These are phyloP conservation scores for Phytophthora pini DNA, from an alignment of 352 stramenopile species.

Conservation along the genomic window DNA sequence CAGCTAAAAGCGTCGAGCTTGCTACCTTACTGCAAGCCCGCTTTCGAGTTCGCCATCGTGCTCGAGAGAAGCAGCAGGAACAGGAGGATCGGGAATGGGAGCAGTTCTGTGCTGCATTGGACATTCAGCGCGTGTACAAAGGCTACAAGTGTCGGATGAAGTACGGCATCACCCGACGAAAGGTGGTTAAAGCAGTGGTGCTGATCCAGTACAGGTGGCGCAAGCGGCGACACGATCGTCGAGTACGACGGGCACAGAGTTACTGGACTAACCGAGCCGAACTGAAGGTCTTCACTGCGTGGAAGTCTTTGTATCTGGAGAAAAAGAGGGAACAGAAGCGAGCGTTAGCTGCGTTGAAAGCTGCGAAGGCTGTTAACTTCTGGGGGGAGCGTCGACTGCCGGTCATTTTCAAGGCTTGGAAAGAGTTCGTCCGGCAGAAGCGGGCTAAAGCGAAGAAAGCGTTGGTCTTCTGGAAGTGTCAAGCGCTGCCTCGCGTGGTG, in stretches of 20 bases:
- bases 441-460: conserved; percentile 59
- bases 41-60: conserved; percentile 43
- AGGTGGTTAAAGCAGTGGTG: conserved; percentile 47
- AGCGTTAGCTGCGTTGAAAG: conserved; percentile 33
- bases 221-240: conserved; percentile 48
- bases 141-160: conserved; percentile 48
- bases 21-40: conserved; percentile 54
- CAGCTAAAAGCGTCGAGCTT: conserved; percentile 23
- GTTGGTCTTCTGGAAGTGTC: conserved; percentile 72
- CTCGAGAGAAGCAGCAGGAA: conserved; percentile 27
- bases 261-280: conserved; percentile 69
- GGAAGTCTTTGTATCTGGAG: conserved; percentile 43
- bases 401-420: conserved; percentile 59
- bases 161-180: conserved; percentile 48
- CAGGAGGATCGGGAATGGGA: conserved; percentile 45
- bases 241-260: conserved; percentile 52
- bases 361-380: conserved; percentile 63
- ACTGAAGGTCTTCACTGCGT: conserved; percentile 60
- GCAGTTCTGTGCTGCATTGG: conserved; percentile 56
- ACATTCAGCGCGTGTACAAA: conserved; percentile 67
- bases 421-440: conserved; percentile 42
- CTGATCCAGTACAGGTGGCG: conserved; percentile 73
- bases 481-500: conserved; percentile 66
- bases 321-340: conserved; percentile 32
- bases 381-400: conserved; percentile 64